Percentiles rank a stretch among this genome's conserved stretches.
phyloP scores from a whole-genome alignment of 805 yeast genomes.

The Limtongia smithiae region DNA sequence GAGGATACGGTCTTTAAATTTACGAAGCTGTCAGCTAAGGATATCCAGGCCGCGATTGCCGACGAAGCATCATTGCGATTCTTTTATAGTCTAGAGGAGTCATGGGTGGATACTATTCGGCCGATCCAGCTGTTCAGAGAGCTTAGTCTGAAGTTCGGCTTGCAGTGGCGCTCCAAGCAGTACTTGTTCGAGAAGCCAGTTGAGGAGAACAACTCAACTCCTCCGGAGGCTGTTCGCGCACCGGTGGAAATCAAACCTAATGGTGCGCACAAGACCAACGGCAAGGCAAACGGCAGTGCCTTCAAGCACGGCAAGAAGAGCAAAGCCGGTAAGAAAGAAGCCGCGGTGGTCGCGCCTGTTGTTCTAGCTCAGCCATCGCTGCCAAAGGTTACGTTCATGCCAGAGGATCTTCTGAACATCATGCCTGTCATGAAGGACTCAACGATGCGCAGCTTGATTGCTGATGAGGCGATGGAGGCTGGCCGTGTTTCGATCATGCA shows the following conservation, averaged over 20 bases:
- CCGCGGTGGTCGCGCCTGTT: not conserved
- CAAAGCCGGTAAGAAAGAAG: not conserved
- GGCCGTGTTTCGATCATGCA: slow-evolving; percentile 35
- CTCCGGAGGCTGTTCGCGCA: not conserved
- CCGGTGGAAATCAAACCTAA: not conserved
- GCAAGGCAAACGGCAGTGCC: slow-evolving; percentile 10
- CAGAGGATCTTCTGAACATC: slow-evolving; percentile 63
- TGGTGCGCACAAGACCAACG: slow-evolving; percentile 3
- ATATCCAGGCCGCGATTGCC: slow-evolving; percentile 46
- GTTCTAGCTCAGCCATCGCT: slow-evolving; percentile 9
- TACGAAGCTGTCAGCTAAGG: slow-evolving; percentile 45
- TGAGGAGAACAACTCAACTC: not conserved
- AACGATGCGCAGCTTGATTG: slow-evolving; percentile 50
- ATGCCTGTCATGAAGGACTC: slow-evolving; percentile 77
- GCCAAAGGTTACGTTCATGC: slow-evolving; percentile 45
- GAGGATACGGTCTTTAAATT: slow-evolving; percentile 40
- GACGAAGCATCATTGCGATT: slow-evolving; percentile 58
- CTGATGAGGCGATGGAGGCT: slow-evolving; percentile 60
- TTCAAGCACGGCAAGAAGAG: slow-evolving; percentile 7
- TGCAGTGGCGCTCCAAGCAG: slow-evolving; percentile 66
- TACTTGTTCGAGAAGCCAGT: slow-evolving; percentile 46
- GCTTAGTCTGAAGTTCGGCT: slow-evolving; percentile 73
- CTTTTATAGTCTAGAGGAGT: slow-evolving; percentile 53
- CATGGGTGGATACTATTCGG: slow-evolving; percentile 46
- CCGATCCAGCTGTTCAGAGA: slow-evolving; percentile 58